Conservation (phyloP, 2,329 filamentous ascomycete species). For the Xenosphaeropsis pyriputrescens region DNA sequence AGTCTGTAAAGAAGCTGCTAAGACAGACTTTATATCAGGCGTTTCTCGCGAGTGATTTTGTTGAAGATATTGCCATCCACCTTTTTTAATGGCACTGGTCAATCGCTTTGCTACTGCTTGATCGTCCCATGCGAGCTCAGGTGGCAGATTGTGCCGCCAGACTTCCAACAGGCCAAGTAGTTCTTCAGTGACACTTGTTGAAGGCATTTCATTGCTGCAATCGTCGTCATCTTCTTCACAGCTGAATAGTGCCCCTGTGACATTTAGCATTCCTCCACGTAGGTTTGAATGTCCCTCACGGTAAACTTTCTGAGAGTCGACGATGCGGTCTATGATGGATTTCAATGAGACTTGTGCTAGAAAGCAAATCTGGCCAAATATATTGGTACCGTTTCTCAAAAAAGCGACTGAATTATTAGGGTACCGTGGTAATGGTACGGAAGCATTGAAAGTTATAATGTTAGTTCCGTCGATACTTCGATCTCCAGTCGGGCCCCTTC, state of each 20-base stretch:
- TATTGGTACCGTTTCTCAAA: neutral
- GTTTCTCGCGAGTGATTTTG: no score
- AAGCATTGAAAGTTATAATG: neutral
- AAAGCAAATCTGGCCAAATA: constrained; percentile 2
- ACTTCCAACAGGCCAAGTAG: neutral
- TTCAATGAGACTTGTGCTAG: constrained; percentile 1
- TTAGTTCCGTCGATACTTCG: neutral
- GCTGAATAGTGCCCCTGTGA: neutral
- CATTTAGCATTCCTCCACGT: neutral
- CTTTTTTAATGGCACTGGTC: neutral
- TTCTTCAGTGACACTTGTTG: neutral
- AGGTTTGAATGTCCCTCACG: neutral
- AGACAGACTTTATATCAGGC: neutral
- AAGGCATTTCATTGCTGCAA: neutral
- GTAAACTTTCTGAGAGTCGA: no score
- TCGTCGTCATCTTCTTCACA: neutral
- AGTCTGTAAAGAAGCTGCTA: neutral
- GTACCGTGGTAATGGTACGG: neutral
- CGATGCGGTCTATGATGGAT: constrained; percentile 1
- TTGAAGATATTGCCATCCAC: neutral
- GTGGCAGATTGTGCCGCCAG: constrained; percentile 1
- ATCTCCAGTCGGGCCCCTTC: constrained; percentile 1
- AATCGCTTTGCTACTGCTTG: neutral
- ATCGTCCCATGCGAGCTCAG: neutral
- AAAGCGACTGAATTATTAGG: neutral